Evolutionary conservation across 106 monocot genomes (phyloP).

Genomic region (Dendrobium huoshanense): DNA sequence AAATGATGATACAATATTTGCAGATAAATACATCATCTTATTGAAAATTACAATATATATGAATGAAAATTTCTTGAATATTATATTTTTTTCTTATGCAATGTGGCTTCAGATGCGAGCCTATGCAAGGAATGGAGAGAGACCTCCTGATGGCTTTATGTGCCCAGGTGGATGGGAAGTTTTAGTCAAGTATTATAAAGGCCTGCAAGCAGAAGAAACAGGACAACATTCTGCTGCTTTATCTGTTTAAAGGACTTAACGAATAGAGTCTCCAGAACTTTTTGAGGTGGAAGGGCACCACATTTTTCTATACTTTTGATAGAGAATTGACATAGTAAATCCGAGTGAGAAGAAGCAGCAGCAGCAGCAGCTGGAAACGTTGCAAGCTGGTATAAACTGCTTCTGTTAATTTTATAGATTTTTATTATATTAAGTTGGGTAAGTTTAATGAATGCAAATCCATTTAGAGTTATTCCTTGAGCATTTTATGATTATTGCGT

Average conservation of each 20-base stretch:
- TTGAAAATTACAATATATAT: no score
- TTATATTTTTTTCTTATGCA: not conserved
- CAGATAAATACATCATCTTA: not conserved
- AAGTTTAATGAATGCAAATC: no score
- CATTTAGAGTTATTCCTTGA: no score
- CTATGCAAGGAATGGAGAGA: conserved; percentile 79
- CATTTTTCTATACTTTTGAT: not conserved
- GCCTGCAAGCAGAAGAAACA: conserved; percentile 69
- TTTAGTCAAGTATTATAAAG: conserved; percentile 77
- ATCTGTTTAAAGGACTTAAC: conserved; percentile 13
- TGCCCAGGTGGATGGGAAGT: conserved; percentile 93
- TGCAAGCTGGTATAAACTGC: not conserved
- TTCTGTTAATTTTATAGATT: not conserved
- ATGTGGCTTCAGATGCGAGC: conserved; percentile 57
- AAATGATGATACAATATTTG: not conserved
- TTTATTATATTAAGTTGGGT: no score
- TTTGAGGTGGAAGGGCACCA: not conserved
- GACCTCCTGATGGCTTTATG: conserved; percentile 95
- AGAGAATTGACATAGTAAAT: not conserved
- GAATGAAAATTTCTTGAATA: no score
- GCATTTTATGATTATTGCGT: no score
- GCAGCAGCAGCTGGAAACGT: not conserved
- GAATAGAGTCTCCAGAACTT: no score
- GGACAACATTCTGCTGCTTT: conserved; percentile 23
- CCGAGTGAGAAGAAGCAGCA: not conserved